These are phyloP conservation scores for Themeda triandra DNA, from an alignment of 176 grass and related monocot genomes.

Conservation along the genomic window DNA sequence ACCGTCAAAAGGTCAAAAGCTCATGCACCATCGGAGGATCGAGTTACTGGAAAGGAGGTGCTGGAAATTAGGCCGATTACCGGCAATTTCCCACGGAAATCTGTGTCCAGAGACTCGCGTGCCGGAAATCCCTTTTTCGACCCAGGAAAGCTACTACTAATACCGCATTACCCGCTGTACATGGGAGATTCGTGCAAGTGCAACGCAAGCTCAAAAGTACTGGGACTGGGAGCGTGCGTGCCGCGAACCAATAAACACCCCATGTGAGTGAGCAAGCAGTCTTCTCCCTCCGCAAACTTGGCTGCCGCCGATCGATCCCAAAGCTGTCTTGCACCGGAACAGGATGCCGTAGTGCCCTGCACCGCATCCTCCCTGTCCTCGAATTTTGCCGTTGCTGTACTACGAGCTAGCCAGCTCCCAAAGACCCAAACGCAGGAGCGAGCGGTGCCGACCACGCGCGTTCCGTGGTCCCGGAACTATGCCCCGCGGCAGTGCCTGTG, in stretches of 20 bases:
- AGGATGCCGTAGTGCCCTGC: background rate
- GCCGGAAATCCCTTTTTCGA: background rate
- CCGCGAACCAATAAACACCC: background rate
- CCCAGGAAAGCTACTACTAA: background rate
- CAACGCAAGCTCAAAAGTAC: conserved; percentile 28
- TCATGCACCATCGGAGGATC: background rate
- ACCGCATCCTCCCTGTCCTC: background rate
- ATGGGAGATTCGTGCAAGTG: conserved; percentile 15
- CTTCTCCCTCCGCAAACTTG: background rate
- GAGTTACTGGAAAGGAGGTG: background rate
- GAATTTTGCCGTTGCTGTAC: background rate
- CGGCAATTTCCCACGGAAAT: background rate
- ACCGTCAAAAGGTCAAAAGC: too few species aligned
- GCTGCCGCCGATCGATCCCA: background rate
- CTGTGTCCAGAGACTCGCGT: background rate
- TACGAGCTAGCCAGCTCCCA: background rate
- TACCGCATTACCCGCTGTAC: background rate
- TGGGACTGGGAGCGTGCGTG: background rate
- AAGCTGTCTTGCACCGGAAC: conserved; percentile 14
- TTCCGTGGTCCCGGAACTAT: background rate
- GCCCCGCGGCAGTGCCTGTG: background rate
- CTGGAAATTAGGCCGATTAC: background rate
- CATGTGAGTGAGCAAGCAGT: conserved; percentile 34
- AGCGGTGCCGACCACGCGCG: background rate
- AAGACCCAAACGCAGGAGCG: background rate